Base-by-base conservation (phyloP, 805 yeast species). In the Sugiyamaella smithiae region DNA sequence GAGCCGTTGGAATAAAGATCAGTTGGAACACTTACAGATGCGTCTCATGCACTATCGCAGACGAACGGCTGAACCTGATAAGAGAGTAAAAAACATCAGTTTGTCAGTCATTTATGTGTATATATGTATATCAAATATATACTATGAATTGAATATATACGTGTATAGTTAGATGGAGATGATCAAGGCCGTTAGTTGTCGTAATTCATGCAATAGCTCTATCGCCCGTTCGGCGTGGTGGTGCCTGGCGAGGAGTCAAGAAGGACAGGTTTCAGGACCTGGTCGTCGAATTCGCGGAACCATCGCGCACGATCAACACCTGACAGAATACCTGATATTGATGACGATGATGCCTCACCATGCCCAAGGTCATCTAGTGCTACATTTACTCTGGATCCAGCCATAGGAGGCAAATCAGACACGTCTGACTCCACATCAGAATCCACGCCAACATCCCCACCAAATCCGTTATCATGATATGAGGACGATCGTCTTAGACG, bases 271-370 rank as follows among this genome's bases (percentile, higher is more conserved):
- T 90, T 90, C 59, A 93, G 73, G 19, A 93, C 93, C 63, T 88
- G 88, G 59, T 93, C 97, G 64, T 93, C 99, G 62, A 93, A 88
- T 58, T 81, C 84, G 17, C 88, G 84, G 66, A 93, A 93, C 98
- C 99, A 91, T 63, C 78, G 82, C 8, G 90, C 85, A 52, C 82
- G 86, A 55, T 85, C 90, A 54, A 84, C 91, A 1, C 78, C 76
- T 25, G 52, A 48, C 3, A 59, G 44, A 36, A 59, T 45, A n/a
- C 58, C 60, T 14, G 62, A 46, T 8, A 58, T 19, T 12, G 61
- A 53, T 8, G 57, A 43, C 5, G 45, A 35, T 8, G 36, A 29
- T 20, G n/a, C 38, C 29, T 26, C 33, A 11, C 19, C 32, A 14
- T 28, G 47, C 5, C 29, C 29, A 12, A 43, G 46, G 31, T 43